Evolutionary conservation across 2,329 filamentous ascomycete genomes (phyloP).

Genomic region (Colletotrichum incanum): DNA sequence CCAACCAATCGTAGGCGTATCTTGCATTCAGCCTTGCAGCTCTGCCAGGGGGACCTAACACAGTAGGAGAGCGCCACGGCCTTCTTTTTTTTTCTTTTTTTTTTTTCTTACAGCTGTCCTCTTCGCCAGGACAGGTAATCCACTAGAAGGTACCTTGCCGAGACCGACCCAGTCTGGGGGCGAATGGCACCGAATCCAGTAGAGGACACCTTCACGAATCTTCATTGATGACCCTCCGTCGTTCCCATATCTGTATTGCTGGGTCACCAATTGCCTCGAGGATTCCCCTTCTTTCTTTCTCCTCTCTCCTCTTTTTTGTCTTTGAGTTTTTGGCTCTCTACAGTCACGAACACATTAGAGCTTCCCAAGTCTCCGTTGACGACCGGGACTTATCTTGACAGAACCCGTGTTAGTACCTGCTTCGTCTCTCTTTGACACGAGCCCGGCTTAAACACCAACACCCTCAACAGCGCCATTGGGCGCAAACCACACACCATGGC

Average conservation of each 20-base stretch:
- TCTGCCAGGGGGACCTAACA: neutral
- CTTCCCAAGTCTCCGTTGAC: conserved; percentile 24
- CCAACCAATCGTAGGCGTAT: conserved; percentile 38
- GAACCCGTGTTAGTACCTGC: conserved; percentile 19
- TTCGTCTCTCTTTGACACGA: conserved; percentile 25
- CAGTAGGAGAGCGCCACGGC: conserved; percentile 23
- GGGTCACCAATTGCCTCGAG: conserved; percentile 20
- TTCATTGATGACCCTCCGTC: conserved; percentile 27
- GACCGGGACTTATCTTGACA: conserved; percentile 33
- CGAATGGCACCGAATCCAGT: conserved; percentile 37
- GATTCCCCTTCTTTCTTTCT: conserved; percentile 12
- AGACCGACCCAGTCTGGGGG: conserved; percentile 32
- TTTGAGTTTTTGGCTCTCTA: conserved; percentile 1
- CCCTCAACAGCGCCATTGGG: conserved; percentile 36
- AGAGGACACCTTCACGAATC: conserved; percentile 42
- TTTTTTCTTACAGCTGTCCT: conserved; percentile 43
- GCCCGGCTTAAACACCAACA: neutral
- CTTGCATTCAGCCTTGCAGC: conserved; percentile 34
- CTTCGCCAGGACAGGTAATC: conserved; percentile 41
- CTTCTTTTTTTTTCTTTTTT: conserved; percentile 35
- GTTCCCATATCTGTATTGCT: conserved; percentile 31
- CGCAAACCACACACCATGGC: conserved; percentile 51
- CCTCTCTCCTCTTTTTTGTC: conserved; percentile 15
- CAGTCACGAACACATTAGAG: conserved; percentile 1
- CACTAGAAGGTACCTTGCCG: conserved; percentile 25